Base-by-base conservation (phyloP, 2,329 filamentous ascomycete species). In the Colletotrichum sp. region DNA sequence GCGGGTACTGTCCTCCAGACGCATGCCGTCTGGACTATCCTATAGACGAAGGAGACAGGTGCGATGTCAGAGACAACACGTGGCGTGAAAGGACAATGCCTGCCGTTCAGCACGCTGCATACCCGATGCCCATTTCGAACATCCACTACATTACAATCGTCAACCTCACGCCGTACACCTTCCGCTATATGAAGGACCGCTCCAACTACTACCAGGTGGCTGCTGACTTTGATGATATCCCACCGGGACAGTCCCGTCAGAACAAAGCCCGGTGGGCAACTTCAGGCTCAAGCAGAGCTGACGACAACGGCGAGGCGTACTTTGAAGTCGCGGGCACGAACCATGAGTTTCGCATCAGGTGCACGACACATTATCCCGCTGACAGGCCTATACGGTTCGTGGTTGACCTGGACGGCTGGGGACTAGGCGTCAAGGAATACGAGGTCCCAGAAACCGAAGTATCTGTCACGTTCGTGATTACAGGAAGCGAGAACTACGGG, bases 1-100 rank as follows among this genome's bases (percentile, higher is more conserved):
- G 87, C 76, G 87, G 86, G 0, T 88, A 88, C 71, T 88, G 86
- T 60, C 87, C 87, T 25, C 16, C 22, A 25, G 55, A 28, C 27
- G 55, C 55, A 28, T 58, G 55, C 55, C 22, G 27, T 1, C 0
- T 58, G 0, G 55, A 58, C 55, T 58, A 58, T 58, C 55, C 55
- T 18, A 58, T 58, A 27, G 55, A 58, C 22, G 55, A 58, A 58
- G 25, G 9, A 13, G 55, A 58, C 55, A 58, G 8, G 25, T 58
- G 55, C 55, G 55, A 58, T 58, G 16, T 7, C 18, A 58, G 27
- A 6, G 55, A 58, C 27, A 58, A 58, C 55, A 58, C 55, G 22
- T 58, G 9, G 25, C 15, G 0, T 16, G 22, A 12, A 16, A 0
- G 16, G 15, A 27, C 15, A 1, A 58, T 58, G 55, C 55, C 55